These are phyloP conservation scores for Penicillium janthinellum DNA, from an alignment of 2,329 filamentous ascomycete species.

Conservation along the genomic window DNA sequence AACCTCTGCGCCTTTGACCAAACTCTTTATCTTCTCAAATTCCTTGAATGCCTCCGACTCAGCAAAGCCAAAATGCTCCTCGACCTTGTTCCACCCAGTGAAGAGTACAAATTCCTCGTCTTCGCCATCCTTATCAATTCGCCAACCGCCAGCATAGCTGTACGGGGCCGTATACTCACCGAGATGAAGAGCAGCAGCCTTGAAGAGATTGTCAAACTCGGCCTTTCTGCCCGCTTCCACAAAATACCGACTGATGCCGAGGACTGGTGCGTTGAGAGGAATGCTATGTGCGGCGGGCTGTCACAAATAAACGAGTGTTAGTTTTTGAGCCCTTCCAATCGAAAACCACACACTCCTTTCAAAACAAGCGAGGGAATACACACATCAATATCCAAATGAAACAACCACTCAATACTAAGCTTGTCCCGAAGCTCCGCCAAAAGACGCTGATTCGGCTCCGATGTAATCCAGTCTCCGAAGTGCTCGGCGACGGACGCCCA, in stretches of 20 bases:
- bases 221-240: slow-evolving; percentile 24
- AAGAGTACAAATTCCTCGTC: slow-evolving; percentile 49
- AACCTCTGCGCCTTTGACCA: slow-evolving; percentile 30
- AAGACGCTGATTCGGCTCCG: slow-evolving; percentile 44
- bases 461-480: slow-evolving; percentile 46
- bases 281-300: slow-evolving; percentile 11
- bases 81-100: slow-evolving; percentile 41
- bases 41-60: slow-evolving; percentile 35
- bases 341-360: not conserved
- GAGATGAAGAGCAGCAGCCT: slow-evolving; percentile 28
- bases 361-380: not conserved
- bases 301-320: too few species aligned
- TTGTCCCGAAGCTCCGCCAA: slow-evolving; percentile 39
- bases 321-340: not conserved
- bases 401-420: slow-evolving; percentile 47
- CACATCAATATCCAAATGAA: slow-evolving; percentile 47
- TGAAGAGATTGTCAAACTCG: slow-evolving; percentile 33
- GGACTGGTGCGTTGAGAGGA: slow-evolving; percentile 32
- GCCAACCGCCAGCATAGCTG: slow-evolving; percentile 41
- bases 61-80: slow-evolving; percentile 40
- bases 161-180: slow-evolving; percentile 32
- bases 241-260: slow-evolving; percentile 40
- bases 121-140: slow-evolving; percentile 39
- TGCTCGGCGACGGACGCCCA: slow-evolving; percentile 50
- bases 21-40: slow-evolving; percentile 27